These are phyloP conservation scores for Suillus ampliporus DNA, from an alignment of 768 basidiomycete species.

Conservation along the genomic window DNA sequence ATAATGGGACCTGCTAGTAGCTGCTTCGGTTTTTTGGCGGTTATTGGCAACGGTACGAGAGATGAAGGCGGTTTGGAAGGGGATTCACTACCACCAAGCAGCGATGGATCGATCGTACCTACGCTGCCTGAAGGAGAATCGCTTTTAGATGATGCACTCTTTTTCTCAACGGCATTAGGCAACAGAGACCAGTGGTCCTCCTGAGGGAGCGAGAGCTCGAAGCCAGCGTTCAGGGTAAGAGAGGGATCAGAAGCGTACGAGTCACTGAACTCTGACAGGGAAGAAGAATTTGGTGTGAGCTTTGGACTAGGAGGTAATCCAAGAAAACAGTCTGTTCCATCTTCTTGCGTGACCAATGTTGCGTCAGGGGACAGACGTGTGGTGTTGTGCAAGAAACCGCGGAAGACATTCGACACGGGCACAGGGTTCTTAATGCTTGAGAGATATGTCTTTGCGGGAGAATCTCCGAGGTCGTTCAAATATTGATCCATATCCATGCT, in stretches of 20 bases:
- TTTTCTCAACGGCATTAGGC: neutral
- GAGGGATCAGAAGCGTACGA: neutral
- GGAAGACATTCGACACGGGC: constrained; percentile 15
- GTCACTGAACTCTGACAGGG: neutral
- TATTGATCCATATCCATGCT: constrained; percentile 33
- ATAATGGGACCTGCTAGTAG: constrained; percentile 32
- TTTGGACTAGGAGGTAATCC: constrained; percentile 35
- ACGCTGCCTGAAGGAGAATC: constrained; percentile 1
- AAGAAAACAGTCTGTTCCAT: constrained; percentile 26
- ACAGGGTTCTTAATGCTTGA: constrained; percentile 9
- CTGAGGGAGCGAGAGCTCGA: constrained; percentile 18
- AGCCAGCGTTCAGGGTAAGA: constrained; percentile 8
- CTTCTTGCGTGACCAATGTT: constrained; percentile 11
- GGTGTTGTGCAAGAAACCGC: constrained; percentile 12
- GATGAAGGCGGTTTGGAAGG: neutral
- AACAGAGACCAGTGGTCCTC: constrained; percentile 4
- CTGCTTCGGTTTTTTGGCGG: constrained; percentile 15
- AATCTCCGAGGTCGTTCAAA: constrained; percentile 31
- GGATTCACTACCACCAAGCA: constrained; percentile 26
- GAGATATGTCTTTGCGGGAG: constrained; percentile 21
- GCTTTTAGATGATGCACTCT: neutral
- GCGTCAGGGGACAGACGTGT: constrained; percentile 16
- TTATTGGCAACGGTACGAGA: neutral
- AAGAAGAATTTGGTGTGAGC: neutral
- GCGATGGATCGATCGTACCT: constrained; percentile 38